Evolutionary conservation across 2,329 filamentous ascomycete species (phyloP), one percentile per base, ranked within the genome.

Genomic region (Rhynchosporium secalis): DNA sequence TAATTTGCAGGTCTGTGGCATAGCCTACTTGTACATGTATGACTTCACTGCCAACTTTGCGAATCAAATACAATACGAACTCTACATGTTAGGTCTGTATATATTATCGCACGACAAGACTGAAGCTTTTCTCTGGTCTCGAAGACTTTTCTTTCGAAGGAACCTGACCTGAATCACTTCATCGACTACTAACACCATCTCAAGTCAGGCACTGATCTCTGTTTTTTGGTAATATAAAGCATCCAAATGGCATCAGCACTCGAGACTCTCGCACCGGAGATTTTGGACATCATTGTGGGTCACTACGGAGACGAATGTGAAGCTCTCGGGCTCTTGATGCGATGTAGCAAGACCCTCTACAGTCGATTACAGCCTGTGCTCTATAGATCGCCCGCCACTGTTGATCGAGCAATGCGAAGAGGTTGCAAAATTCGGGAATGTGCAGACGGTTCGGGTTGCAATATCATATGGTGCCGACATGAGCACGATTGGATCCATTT

Each of bases 391-490:
- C 33, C n/a, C 28, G 20, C 38, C 13, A 10, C 20, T 20, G 26
- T 54, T 3, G 51, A 29, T 9, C 33, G 36, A 26, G 51, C 51
- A 9, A 54, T 54, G 51, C 10, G 33, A 20, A 20, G 51, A 20
- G 51, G 33, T 28, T 54, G n/a, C 51, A 40, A 41, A 20, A 28
- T 36, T 29, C n/a, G 51, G 51, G 13, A 54, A 54, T 38, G n/a
- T 20, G 3, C 10, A 54, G 8, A 54, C 51, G 1, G 41, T 54
- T 20, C 33, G 4, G 29, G 38, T 54, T 28, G 51, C 51, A 13
- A 41, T n/a, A 40, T 54, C 51, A n/a, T 54, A 54, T 41, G 51
- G 51, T 10, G 51, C 51, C n/a, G 20, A 54, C 4, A 36, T 40
- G 36, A 29, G 36, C 36, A 26, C 33, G 13, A 5, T 54, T 54